Evolutionary conservation across 2,329 filamentous ascomycete species (phyloP), one percentile per base, ranked within the genome.

Genomic region (Alternaria sp.): DNA sequence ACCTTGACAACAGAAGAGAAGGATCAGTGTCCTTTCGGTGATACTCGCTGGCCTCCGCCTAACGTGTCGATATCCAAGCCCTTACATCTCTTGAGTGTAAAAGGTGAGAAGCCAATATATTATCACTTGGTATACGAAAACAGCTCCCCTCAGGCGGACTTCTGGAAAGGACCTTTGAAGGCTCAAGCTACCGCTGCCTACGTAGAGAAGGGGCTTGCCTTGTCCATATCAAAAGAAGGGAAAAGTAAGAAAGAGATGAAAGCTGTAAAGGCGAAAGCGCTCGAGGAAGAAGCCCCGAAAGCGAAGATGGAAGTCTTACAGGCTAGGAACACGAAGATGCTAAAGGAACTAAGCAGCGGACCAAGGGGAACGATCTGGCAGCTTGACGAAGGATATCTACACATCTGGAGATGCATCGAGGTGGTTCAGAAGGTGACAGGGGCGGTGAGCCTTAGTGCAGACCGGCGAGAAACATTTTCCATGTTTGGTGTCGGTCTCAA

Each of bases 81-180:
- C 14, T 40, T 63, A 3, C 49, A 52, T 34, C 14, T 48, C 2
- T 32, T 62, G 11, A 18, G 45, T 32, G 38, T 44, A 3, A 38
- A 54, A 22, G 10, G 30, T 28, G 36, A 48, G n/a, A 32, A 49
- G 18, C 56, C 49, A 4, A 57, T 63, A 11, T 57, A 32, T 25
- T 65, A 57, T 41, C 40, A 57, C 46, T 46, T 63, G 11, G 27
- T 57, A 18, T 48, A 57, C 18, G 22, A 65, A 20, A 65, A 62
- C 53, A 22, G 8, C 11, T 28, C 20, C 14, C 28, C 28, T 9
- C 36, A 54, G 36, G 54, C 49, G 25, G 38, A 50, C n/a, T 46
- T 48, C 30, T 58, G 62, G 62, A 55, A 55, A n/a, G 20, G 22
- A 10, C 22, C 40, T 12, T 44, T 51, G 3, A 45, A 38, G 28